phyloP scores from a whole-genome alignment of 352 stramenopile species.

The Phytophthora cactorum region DNA sequence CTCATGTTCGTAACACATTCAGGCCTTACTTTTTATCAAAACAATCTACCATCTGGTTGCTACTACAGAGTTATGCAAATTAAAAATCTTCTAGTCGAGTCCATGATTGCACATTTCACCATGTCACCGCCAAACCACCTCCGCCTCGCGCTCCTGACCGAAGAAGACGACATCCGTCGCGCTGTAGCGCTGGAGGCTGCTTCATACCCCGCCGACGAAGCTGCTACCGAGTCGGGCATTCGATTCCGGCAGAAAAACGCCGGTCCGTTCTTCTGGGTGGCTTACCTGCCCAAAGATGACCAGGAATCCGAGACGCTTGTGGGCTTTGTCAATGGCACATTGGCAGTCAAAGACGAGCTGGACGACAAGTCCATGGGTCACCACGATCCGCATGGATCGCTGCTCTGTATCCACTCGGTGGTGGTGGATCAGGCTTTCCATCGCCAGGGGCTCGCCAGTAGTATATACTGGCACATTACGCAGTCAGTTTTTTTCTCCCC shows the following conservation, averaged over 20 bases:
- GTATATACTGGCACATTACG: too few relatives aligned
- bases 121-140: constrained; percentile 19
- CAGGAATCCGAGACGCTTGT: constrained; percentile 50
- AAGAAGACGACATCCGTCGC: constrained; percentile 45
- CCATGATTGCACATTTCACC: constrained; percentile 16
- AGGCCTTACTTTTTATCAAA: background rate
- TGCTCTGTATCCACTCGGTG: constrained; percentile 92
- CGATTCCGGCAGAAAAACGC: constrained; percentile 88
- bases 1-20: background rate
- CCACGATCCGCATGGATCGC: constrained; percentile 74
- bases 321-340: constrained; percentile 91
- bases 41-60: background rate
- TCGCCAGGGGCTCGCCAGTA: constrained; percentile 73
- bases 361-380: constrained; percentile 74
- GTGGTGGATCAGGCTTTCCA: constrained; percentile 73
- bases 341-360: constrained; percentile 59
- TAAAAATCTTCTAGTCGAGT: constrained; percentile 6
- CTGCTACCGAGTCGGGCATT: constrained; percentile 78
- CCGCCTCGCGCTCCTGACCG: constrained; percentile 19
- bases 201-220: constrained; percentile 89
- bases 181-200: constrained; percentile 58
- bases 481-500: too few relatives aligned
- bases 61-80: constrained; percentile 1
- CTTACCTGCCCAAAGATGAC: constrained; percentile 31
- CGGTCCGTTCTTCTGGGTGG: constrained; percentile 65